Base-by-base conservation (phyloP, 2,329 filamentous ascomycete species). In the Hypoxylon sp. region DNA sequence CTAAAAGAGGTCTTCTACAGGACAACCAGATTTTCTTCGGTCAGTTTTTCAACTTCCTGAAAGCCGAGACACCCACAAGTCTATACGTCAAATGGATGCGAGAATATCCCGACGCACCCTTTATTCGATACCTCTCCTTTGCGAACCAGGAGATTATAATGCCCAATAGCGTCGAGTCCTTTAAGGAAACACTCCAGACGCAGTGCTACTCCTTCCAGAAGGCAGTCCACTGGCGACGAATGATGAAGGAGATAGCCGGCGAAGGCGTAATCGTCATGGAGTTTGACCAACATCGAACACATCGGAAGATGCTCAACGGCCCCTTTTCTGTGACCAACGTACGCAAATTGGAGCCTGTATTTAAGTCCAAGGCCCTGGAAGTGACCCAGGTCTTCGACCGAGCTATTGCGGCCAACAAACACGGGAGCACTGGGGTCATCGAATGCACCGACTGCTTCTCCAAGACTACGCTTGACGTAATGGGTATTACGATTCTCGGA, bases 221-320 rank as follows among this genome's bases (percentile, higher is more conserved):
- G 67, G 74, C 77, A 3, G 20, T 58, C 13, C 14, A 11, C 7
- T 78, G 74, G 53, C 65, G 57, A 25, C 70, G 74, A 6, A 69
- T 79, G 17, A 66, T 73, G 2, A 72, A 65, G 14, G 70, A 73
- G 37, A 67, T 77, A 27, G 63, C 71, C 3, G 77, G 75, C 2
- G 61, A 71, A 3, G 81, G 80, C 0, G 69, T 83, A 2, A 74
- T 79, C 1, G 79, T 81, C 37, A 71, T 77, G 10, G 79, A 82
- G 54, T 79, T 77, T 13, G 77, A 79, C 10, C 72, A 77, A 50
- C 81, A 83, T 54, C 76, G 75, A 40, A 64, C 66, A n/a, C 77
- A 80, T 42, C 74, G 81, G 30, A 78, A 75, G n/a, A 70, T 79
- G 57, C 68, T 83, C 11, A 75, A 58, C 49, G 54, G 66, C 7